These are phyloP conservation scores for Metarhizium brunneum DNA, from an alignment of 2,329 filamentous ascomycete genomes.

Conservation along the genomic window DNA sequence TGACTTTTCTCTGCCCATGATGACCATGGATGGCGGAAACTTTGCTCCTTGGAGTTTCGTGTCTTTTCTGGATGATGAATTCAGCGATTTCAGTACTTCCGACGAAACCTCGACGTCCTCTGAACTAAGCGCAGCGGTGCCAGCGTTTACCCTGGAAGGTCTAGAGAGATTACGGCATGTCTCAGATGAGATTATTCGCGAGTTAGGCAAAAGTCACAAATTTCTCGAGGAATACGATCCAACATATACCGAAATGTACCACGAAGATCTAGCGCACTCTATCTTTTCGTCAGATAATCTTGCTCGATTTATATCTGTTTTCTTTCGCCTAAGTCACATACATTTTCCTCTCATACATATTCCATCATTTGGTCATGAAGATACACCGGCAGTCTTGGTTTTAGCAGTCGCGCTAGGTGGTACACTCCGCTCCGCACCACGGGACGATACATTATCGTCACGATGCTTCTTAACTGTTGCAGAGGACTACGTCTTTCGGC, in stretches of 20 bases:
- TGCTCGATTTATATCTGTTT: conserved; percentile 11
- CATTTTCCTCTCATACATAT: conserved; percentile 13
- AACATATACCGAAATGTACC: neutral
- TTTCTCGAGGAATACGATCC: neutral
- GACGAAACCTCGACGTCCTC: neutral
- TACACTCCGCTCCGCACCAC: too few species aligned
- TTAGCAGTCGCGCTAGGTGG: too few species aligned
- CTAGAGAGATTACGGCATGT: neutral
- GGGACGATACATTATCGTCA: too few species aligned
- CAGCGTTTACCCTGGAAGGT: neutral
- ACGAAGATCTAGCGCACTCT: conserved; percentile 5
- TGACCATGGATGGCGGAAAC: neutral
- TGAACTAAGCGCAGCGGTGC: neutral
- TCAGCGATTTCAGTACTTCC: neutral
- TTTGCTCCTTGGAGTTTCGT: neutral
- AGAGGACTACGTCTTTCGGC: too few species aligned
- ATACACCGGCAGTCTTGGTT: too few species aligned
- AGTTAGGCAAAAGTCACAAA: neutral
- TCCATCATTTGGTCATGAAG: too few species aligned
- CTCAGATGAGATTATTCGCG: neutral
- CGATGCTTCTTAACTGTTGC: too few species aligned
- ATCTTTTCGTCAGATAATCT: conserved; percentile 13
- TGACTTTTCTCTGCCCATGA: conserved; percentile 4
- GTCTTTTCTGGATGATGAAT: conserved; percentile 3
- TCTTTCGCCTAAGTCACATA: conserved; percentile 16